Conservation (phyloP, 257 asterid genomes). For the Solanum commersonii region DNA sequence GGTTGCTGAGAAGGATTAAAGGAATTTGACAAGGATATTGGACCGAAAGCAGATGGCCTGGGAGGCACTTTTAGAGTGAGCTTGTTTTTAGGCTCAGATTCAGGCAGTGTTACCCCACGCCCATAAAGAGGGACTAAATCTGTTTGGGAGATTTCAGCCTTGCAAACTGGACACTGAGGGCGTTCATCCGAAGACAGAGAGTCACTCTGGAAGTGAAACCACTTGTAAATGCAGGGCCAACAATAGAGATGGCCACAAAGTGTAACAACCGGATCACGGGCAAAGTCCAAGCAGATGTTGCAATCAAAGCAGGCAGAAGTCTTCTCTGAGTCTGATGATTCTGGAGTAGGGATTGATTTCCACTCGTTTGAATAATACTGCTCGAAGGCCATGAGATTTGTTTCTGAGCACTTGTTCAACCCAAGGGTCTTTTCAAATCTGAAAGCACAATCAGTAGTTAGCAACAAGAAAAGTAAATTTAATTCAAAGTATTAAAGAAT, state of each 20-base stretch:
- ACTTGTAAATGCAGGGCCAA: conserved; percentile 90
- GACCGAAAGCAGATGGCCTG: conserved; percentile 48
- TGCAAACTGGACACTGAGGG: conserved; percentile 75
- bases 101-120: conserved; percentile 36
- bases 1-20: conserved; percentile 18
- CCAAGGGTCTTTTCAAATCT: not conserved
- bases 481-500: not conserved
- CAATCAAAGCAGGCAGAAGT: conserved; percentile 61
- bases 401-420: not conserved
- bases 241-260: conserved; percentile 87
- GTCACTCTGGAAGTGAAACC: conserved; percentile 42
- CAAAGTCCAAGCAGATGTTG: conserved; percentile 72
- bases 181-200: conserved; percentile 25
- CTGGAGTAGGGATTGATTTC: conserved; percentile 34
- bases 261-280: conserved; percentile 72
- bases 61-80: conserved; percentile 38
- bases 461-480: not conserved
- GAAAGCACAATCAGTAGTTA: not conserved
- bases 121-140: conserved; percentile 75
- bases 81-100: conserved; percentile 25
- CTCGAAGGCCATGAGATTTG: conserved; percentile 39
- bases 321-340: conserved; percentile 28
- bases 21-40: conserved; percentile 22
- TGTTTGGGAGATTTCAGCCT: conserved; percentile 58
- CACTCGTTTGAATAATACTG: conserved; percentile 39